These are phyloP conservation scores for Populus hybrid DNA, from an alignment of 441 rosid species.

Conservation along the genomic window DNA sequence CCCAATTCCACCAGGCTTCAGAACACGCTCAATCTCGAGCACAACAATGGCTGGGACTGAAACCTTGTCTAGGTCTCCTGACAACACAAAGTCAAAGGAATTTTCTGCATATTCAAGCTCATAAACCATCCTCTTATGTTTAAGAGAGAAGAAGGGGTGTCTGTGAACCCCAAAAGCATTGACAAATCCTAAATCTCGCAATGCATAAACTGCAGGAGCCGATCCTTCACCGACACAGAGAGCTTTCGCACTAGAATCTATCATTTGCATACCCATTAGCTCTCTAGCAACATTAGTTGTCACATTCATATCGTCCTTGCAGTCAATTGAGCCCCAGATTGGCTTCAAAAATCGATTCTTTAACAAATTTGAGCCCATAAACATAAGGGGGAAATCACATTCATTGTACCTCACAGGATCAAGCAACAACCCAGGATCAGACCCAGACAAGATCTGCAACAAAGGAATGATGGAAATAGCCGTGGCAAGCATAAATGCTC, in stretches of 20 bases:
- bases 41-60: slow-evolving; percentile 54
- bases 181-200: slow-evolving; percentile 55
- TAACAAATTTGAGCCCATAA: slow-evolving; percentile 23
- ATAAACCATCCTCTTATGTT: slow-evolving; percentile 37
- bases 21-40: slow-evolving; percentile 68
- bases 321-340: slow-evolving; percentile 35
- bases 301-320: slow-evolving; percentile 37
- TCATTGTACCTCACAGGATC: slow-evolving; percentile 14
- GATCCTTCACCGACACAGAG: slow-evolving; percentile 67
- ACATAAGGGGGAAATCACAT: slow-evolving; percentile 16
- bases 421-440: slow-evolving; percentile 22
- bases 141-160: slow-evolving; percentile 53
- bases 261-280: slow-evolving; percentile 44
- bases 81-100: slow-evolving; percentile 60
- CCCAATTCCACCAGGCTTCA: slow-evolving; percentile 63
- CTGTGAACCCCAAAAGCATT: slow-evolving; percentile 41
- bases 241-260: slow-evolving; percentile 43
- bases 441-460: slow-evolving; percentile 36
- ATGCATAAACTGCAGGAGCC: slow-evolving; percentile 38
- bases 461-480: slow-evolving; percentile 41
- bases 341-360: slow-evolving; percentile 40
- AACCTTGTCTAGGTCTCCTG: slow-evolving; percentile 49
- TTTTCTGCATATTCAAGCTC: slow-evolving; percentile 51
- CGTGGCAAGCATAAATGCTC: slow-evolving; percentile 40
- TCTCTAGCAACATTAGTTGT: slow-evolving; percentile 43